Evolutionary conservation across 73 alveolate species (phyloP).

Genomic region (Paramecium biaurelia): DNA sequence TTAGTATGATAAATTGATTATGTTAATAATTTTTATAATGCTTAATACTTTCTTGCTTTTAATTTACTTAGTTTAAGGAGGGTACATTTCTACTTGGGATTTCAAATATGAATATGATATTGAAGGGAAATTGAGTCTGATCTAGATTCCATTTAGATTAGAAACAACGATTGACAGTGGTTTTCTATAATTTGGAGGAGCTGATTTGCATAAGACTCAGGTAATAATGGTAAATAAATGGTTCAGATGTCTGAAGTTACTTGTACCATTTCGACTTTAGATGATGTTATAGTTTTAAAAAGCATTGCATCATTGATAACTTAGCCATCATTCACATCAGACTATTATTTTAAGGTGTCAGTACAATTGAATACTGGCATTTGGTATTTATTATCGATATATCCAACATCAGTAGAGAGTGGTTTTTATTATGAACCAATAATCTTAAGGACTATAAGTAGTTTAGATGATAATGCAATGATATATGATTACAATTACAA

Average conservation of each 20-base stretch:
- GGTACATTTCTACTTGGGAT: conserved; percentile 28
- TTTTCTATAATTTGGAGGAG: conserved; percentile 7
- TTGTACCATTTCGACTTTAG: not conserved
- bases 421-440: not conserved
- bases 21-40: not conserved
- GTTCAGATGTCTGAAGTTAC: conserved; percentile 12
- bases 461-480: conserved; percentile 21
- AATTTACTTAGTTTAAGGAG: not conserved
- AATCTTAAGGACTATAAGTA: not conserved
- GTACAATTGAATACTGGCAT: not conserved
- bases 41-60: not conserved
- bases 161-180: not conserved
- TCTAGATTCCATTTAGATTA: not conserved
- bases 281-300: not conserved
- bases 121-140: not conserved
- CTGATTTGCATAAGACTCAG: not conserved
- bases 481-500: not conserved
- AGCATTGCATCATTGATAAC: not conserved
- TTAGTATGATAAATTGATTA: not conserved
- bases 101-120: not conserved
- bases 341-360: conserved; percentile 8
- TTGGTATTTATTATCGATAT: not conserved
- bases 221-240: not conserved
- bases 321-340: not conserved
- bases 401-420: not conserved